Base-by-base conservation (phyloP, 1,284 basidiomycete species). In the Ustilago cynodontis region DNA sequence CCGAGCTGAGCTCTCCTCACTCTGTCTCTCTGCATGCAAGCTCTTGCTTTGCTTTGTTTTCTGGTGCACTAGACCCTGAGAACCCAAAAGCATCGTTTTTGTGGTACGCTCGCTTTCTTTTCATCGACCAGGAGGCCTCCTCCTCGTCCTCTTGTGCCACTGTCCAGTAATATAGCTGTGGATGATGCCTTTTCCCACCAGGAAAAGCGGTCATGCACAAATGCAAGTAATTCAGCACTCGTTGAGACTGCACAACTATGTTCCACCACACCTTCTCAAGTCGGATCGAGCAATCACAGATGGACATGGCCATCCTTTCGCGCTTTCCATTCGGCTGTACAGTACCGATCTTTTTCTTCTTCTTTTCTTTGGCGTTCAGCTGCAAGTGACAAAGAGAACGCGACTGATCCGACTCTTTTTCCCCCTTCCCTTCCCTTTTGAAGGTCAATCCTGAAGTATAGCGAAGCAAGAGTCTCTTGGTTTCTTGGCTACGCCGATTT, bases 51-150 rank as follows among this genome's bases (percentile, higher is more conserved):
- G 33, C 26, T 28, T 28, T 28, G 16, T 41, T 14, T 35, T 55
- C 26, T 45, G 54, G 39, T 43, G 54, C 54, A 43, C 47, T 28
- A 57, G 53, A 63, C 61, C 45, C 61, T 63, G 53, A 29, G 39
- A 54, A 64, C 47, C 54, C 54, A 45, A 28, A 45, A 53, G 14
- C 49, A 24, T 33, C 47, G 16, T 53, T 65, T 53, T 58, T 37
- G 16, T 53, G 62, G 62, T 59, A 65, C 62, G 33, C 37, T 57
- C 54, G 16, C 22, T 26, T 41, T 41, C 24, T 2, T 37, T 26
- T 18, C n/a, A 14, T 37, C 14, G 35, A 37, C 9, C 35, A 37
- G 8, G 35, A 37, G 8, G 35, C 24, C 24, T 16, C 43, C 43
- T 3, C 24, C n/a, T 22, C 43, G 8, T 14, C 35, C 14, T 37